A percentile compares a stretch with the other conserved stretches of the same genome.
Conservation (phyloP, 2,329 filamentous ascomycete species). For the Hymenoscyphus repandus region DNA sequence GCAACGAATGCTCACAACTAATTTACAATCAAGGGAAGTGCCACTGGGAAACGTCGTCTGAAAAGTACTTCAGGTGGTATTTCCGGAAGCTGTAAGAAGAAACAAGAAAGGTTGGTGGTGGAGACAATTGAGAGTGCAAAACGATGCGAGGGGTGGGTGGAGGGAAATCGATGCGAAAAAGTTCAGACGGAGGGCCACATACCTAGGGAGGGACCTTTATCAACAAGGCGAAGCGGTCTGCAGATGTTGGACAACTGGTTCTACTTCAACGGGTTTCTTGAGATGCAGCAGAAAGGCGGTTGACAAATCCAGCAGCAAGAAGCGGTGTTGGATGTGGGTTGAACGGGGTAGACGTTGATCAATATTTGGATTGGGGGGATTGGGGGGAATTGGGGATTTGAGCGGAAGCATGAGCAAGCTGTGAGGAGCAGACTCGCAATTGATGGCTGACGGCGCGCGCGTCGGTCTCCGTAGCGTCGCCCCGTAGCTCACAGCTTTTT, state of each 20-base stretch:
- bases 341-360: background rate
- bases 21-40: too few species aligned
- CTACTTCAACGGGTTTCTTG: background rate
- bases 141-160: slow-evolving; percentile 1
- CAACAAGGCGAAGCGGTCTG: background rate
- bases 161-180: background rate
- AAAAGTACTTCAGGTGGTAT: too few species aligned
- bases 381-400: background rate
- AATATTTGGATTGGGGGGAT: background rate
- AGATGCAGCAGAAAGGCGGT: too few species aligned
- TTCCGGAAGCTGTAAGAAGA: too few species aligned
- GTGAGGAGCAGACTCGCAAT: too few species aligned
- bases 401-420: too few species aligned
- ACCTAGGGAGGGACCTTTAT: slow-evolving; percentile 1
- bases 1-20: background rate
- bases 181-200: slow-evolving; percentile 1
- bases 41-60: too few species aligned
- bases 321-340: background rate
- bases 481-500: too few species aligned
- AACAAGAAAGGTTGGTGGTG: background rate
- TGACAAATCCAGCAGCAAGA: background rate
- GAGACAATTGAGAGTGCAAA: background rate
- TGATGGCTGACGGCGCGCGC: too few species aligned
- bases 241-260: background rate
- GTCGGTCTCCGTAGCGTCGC: too few species aligned